Percentiles rank a stretch among this genome's conserved stretches.
Evolutionary conservation across 1,284 basidiomycete genomes (phyloP).

Genomic region (Cryptococcus hybrid): DNA sequence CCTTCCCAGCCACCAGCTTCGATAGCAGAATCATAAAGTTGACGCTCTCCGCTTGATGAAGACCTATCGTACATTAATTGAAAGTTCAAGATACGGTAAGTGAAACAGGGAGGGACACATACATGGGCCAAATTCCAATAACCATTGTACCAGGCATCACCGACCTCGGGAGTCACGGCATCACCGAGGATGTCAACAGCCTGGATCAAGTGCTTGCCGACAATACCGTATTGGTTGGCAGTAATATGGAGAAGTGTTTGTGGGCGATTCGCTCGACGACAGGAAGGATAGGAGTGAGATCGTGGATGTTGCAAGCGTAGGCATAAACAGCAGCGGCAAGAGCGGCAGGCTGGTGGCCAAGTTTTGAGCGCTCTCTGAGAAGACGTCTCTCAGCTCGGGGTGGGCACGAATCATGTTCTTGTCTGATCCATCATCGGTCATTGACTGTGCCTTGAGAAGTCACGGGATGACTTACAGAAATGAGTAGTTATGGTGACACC

Average conservation of each 20-base stretch:
- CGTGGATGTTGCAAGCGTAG: conserved; percentile 41
- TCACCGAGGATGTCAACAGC: conserved; percentile 35
- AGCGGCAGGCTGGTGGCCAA: conserved; percentile 31
- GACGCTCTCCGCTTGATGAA: conserved; percentile 27
- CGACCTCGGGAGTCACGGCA: conserved; percentile 33
- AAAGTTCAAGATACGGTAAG: background rate
- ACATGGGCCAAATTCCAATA: conserved; percentile 29
- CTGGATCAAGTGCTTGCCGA: conserved; percentile 33
- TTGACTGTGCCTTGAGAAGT: too few relatives aligned
- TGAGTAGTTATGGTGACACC: conserved; percentile 33
- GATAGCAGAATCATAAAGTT: conserved; percentile 4
- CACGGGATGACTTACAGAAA: conserved; percentile 22
- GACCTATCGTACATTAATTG: conserved; percentile 13
- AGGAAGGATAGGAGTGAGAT: conserved; percentile 32
- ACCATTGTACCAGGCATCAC: conserved; percentile 35
- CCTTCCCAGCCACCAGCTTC: conserved; percentile 28
- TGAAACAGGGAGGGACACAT: background rate
- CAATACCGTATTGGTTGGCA: conserved; percentile 37
- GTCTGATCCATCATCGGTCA: conserved; percentile 8
- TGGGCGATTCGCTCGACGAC: conserved; percentile 37
- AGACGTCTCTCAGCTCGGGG: conserved; percentile 31
- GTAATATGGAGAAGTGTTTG: conserved; percentile 35
- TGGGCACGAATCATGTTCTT: conserved; percentile 33
- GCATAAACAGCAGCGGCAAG: conserved; percentile 37
- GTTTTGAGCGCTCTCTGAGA: conserved; percentile 30